Evolutionary conservation across 805 yeast genomes (phyloP), one percentile per base, ranked within the genome.

Genomic region (Candida morakotiae): DNA sequence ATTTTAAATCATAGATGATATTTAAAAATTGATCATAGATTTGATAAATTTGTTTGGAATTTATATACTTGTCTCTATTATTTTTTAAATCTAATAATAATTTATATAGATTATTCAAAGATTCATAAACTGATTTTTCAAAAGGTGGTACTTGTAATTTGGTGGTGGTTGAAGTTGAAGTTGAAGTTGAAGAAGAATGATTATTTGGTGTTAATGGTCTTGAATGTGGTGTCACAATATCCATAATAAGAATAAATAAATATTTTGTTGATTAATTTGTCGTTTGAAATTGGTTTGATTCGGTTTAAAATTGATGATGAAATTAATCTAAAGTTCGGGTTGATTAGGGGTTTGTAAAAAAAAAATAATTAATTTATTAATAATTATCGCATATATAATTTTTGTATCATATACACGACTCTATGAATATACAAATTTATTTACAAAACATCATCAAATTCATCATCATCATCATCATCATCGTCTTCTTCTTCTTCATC

Each of bases 11-110:
- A 42, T 77, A 73, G 10, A 81, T 73, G 29, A 71, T 58, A 11
- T 62, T 55, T 38, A 84, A 63, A 29, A 83, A 86, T 25, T 66
- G 56, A 39, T 75, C 76, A 47, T 85, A 85, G 16, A 77, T 69
- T 9, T 59, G 51, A 45, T 73, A 70, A n/a, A 85, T 81, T 47
- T 80, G 87, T 46, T 76, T 74, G 15, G 88, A 80, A 54, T 77
- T 78, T 49, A 84, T 67, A 47, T 72, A 84, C 40, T 77, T 79
- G 22, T 70, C 59, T 39, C 88, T 71, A 57, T 83, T 83, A 54
- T 77, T 78, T 52, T 83, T 85, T 48, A 67, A 48, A 21, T 48
- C 51, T 24, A 57, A 50, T 24, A 67, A 45, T 8, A 53, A 49
- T 32, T 51, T 44, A 43, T 65, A 56, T 14, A 60, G 55, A 7